A percentile compares a stretch with the other conserved stretches of the same genome.
phyloP scores from a whole-genome alignment of 495 filamentous ascomycete genomes.

The Usnea hakonensis region DNA sequence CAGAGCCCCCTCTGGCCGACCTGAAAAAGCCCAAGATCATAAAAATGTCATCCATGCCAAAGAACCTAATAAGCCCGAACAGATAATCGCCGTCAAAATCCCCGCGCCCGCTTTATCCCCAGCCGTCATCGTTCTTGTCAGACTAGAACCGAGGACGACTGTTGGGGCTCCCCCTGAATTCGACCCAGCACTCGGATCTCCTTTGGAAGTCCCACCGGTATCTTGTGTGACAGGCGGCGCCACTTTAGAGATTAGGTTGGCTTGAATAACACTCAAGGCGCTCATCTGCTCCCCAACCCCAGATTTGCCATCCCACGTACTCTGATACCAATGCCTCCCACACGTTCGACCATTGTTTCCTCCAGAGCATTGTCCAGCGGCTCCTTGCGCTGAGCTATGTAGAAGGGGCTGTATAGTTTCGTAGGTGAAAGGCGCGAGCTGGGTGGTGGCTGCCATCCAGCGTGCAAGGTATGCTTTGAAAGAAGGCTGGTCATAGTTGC shows the following conservation, averaged over 20 bases:
- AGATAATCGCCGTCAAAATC: slow-evolving; percentile 53
- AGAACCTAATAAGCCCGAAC: slow-evolving; percentile 44
- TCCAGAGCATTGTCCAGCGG: slow-evolving; percentile 57
- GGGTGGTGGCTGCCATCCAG: slow-evolving; percentile 66
- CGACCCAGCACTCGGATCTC: slow-evolving; percentile 50
- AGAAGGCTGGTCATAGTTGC: slow-evolving; percentile 64
- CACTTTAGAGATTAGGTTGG: slow-evolving; percentile 39
- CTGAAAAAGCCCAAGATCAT: background rate
- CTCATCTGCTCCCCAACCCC: slow-evolving; percentile 55
- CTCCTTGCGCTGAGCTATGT: slow-evolving; percentile 53
- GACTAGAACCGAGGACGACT: slow-evolving; percentile 20
- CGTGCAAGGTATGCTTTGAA: slow-evolving; percentile 75
- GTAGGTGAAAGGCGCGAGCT: slow-evolving; percentile 54
- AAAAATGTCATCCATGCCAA: slow-evolving; percentile 37
- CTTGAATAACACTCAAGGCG: slow-evolving; percentile 49
- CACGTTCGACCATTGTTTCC: slow-evolving; percentile 52
- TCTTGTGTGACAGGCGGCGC: slow-evolving; percentile 46
- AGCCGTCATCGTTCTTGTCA: slow-evolving; percentile 38
- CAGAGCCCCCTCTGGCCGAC: background rate
- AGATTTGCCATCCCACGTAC: slow-evolving; percentile 50
- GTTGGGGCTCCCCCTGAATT: slow-evolving; percentile 22
- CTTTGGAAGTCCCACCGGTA: slow-evolving; percentile 58
- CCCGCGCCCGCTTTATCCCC: slow-evolving; percentile 58
- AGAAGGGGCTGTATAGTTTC: slow-evolving; percentile 55
- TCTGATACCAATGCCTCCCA: slow-evolving; percentile 59